Base-by-base conservation (phyloP, 805 yeast genomes). In the Kluyveromyces dobzhanskii region DNA sequence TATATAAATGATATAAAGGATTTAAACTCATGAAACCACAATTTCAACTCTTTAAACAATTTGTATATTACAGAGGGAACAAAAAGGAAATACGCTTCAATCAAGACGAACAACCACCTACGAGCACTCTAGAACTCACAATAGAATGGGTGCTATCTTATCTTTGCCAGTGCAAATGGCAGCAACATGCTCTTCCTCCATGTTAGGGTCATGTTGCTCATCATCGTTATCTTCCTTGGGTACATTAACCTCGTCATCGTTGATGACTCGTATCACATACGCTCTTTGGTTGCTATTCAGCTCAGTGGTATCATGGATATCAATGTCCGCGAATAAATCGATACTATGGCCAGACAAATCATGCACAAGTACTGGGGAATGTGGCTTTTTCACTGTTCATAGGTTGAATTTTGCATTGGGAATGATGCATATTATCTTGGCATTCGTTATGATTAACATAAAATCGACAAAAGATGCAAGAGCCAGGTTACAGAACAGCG, bases 351-450 rank as follows among this genome's bases (percentile, higher is more conserved):
- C 92, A 7, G 92, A 82, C 44, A 73, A 71, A 42, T 67, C 86
- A 30, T 90, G 98, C 62, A 77, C 79, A 32, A 94, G 92, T 11
- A 75, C 76, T 17, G 81, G 83, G 41, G 84, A 84, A 50, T 87
- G 95, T 59, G 94, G 97, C 34, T 92, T 90, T 61, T 85, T 86
- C 12, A 88, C 94, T 4, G 97, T 92, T n/a, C 94, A 92, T 57
- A 67, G 97, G 40, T 68, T 92, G 51, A 86, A 86, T 61, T 84
- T 87, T 55, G 88, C 97, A 2, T 65, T 92, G 14, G 97, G 95
- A 2, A 37, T 78, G 39, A 61, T 86, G 42, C 98, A 92, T 63
- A 51, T 88, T 25, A 46, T 78, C 0, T 64, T 92, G 40, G 94
- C 92, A 1, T 60, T 65, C 2, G 53, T 83, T 30, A 65, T 92